Evolutionary conservation across 2,329 filamentous ascomycete genomes (phyloP), one percentile per base, ranked within the genome.

Genomic region (Aspergillus spinulosporus): DNA sequence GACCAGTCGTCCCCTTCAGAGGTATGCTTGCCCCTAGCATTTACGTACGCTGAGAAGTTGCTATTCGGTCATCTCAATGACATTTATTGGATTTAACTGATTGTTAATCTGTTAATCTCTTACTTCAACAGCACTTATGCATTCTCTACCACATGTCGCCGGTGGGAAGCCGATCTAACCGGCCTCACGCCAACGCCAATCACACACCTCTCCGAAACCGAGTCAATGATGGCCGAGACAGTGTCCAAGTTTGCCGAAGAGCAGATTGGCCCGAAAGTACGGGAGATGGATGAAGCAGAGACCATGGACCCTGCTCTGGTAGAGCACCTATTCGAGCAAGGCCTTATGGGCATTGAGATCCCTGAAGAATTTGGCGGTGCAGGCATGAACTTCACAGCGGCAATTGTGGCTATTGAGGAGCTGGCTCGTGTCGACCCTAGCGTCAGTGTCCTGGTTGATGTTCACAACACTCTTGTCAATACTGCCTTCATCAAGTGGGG

Each of bases 391-490:
- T 99, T 99, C 78, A 97, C 94, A 0, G 81, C 92, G 1, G 93
- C 92, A 59, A 96, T 99, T 71, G 88, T 99, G 44, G 93, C 90
- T 29, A 99, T 99, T 67, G 94, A 99, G 78, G 94, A 99, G 81
- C 81, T 99, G 59, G 94, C 94, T 0, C 85, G 92, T 56, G 89
- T 96, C 14, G 94, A 99, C 70, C 94, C 94, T 40, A 95, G 90
- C 64, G 94, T 99, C 61, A 93, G 90, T 69, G 94, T 99, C 61
- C 78, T 99, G 80, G 90, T 92, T 56, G 94, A 99, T 74, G 94
- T 99, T 21, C 94, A 99, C 82, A 99, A 99, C 78, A 99, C 94
- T 0, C 82, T 99, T 50, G 93, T 96, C 75, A 97, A 97, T 79
- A 97, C 93, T 2, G 89, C 92, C 12, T 82, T 99, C 55, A 72